These are phyloP conservation scores for Eucalyptus leucophloia DNA, from an alignment of 345 rosid genomes.

Conservation along the genomic window DNA sequence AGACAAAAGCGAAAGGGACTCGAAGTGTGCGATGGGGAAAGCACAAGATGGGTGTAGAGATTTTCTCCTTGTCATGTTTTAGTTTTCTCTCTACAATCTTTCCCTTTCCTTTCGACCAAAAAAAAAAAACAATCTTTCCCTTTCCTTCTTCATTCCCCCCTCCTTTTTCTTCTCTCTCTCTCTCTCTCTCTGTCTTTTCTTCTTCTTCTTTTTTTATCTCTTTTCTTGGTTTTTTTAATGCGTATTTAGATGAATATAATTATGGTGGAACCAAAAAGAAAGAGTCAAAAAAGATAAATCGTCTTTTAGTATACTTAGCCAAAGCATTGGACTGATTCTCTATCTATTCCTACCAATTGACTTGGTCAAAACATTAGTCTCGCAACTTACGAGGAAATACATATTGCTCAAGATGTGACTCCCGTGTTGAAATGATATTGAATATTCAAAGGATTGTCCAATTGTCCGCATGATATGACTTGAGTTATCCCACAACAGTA, in stretches of 20 bases:
- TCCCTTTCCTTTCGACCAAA: neutral
- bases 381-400: too few relatives aligned
- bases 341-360: neutral
- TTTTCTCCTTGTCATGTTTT: neutral
- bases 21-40: neutral
- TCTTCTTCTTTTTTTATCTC: too few relatives aligned
- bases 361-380: too few relatives aligned
- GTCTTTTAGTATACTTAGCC: neutral
- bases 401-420: too few relatives aligned
- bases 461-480: too few relatives aligned
- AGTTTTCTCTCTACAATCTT: neutral
- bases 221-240: neutral
- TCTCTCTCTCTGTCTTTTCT: neutral
- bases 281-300: neutral
- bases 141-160: neutral
- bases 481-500: too few relatives aligned
- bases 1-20: neutral
- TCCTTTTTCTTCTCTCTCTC: neutral
- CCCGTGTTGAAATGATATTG: too few relatives aligned
- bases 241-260: neutral
- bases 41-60: neutral
- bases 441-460: too few relatives aligned
- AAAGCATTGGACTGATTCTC: neutral
- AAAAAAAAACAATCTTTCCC: neutral
- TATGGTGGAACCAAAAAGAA: neutral